Conservation (phyloP, 2,329 filamentous ascomycete species). For the Colletotrichum tropicale region DNA sequence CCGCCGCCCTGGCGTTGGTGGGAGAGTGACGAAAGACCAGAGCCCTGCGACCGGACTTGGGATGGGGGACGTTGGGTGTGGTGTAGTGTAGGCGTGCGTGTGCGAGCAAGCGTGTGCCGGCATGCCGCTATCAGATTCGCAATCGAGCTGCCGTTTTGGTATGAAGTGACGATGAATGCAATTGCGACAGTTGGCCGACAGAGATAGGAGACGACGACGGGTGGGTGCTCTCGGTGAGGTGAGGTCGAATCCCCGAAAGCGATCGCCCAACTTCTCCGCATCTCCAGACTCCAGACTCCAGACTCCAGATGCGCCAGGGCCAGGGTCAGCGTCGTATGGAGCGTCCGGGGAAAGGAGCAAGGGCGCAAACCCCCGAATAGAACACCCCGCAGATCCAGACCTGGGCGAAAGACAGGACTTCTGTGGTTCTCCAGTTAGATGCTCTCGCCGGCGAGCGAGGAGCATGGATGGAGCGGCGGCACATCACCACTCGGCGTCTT, state of each 20-base stretch:
- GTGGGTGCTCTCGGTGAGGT: not conserved
- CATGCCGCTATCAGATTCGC: not conserved
- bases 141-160: not conserved
- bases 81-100: not conserved
- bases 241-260: constrained; percentile 2
- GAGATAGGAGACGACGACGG: not conserved
- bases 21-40: not conserved
- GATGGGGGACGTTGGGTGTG: not conserved
- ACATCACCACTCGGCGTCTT: not conserved
- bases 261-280: not conserved
- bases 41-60: constrained; percentile 5
- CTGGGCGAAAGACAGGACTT: not conserved
- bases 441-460: not conserved
- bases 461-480: not conserved
- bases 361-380: not conserved
- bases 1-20: not conserved
- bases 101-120: not conserved
- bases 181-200: not conserved
- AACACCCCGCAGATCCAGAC: constrained; percentile 10
- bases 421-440: not conserved
- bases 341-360: constrained; percentile 4
- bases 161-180: not conserved
- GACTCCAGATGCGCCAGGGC: not conserved
- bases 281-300: not conserved
- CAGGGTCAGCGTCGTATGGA: not conserved